phyloP scores from a whole-genome alignment of 768 basidiomycete genomes.

The Boletales sp. region DNA sequence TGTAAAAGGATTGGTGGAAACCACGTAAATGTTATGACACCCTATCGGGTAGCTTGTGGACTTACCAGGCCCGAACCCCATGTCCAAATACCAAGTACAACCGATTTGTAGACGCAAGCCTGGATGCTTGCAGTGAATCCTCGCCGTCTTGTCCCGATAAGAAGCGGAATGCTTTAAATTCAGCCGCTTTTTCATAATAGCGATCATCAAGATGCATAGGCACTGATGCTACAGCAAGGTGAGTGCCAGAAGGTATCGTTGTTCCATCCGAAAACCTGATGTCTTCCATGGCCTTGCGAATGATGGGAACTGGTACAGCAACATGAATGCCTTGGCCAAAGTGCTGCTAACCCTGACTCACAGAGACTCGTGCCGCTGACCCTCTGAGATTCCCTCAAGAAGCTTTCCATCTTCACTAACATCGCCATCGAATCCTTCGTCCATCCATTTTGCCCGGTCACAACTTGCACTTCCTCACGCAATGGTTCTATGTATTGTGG shows the following conservation, averaged over 20 bases:
- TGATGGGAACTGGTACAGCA: conserved; percentile 24
- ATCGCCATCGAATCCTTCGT: conserved; percentile 30
- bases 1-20: conserved; percentile 10
- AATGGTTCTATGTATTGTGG: conserved; percentile 38
- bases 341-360: conserved; percentile 13
- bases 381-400: conserved; percentile 41
- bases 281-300: conserved; percentile 33
- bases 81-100: conserved; percentile 35
- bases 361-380: conserved; percentile 31
- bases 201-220: conserved; percentile 39
- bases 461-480: conserved; percentile 37
- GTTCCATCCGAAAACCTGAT: conserved; percentile 34
- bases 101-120: conserved; percentile 28
- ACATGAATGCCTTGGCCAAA: conserved; percentile 1
- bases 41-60: not conserved
- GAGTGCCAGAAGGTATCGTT: conserved; percentile 37
- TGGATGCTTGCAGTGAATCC: conserved; percentile 22
- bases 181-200: conserved; percentile 40
- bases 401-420: conserved; percentile 40
- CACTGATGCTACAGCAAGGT: conserved; percentile 29
- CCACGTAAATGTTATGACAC: conserved; percentile 2
- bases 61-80: conserved; percentile 35
- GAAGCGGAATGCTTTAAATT: conserved; percentile 43
- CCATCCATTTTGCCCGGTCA: conserved; percentile 32
- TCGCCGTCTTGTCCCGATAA: conserved; percentile 25